phyloP scores from a whole-genome alignment of 1,284 basidiomycete genomes.

The Moniliophthora roreri region DNA sequence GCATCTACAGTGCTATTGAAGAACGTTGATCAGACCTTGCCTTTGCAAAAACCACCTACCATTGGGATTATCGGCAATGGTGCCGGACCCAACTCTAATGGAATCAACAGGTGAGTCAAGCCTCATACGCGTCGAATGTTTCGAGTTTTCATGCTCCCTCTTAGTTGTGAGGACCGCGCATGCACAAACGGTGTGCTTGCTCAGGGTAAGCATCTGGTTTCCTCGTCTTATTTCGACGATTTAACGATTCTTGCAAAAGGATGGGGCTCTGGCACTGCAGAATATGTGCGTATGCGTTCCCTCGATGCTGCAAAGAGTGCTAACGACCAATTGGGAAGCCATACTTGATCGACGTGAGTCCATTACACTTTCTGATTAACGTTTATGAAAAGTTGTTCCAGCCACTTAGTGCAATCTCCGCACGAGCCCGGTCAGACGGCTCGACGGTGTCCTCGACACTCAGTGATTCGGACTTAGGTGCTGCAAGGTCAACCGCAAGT shows the following conservation, averaged over 20 bases:
- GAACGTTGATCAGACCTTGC: conserved; percentile 58
- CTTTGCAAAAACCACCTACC: conserved; percentile 50
- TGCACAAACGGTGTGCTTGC: conserved; percentile 61
- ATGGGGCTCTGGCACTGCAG: conserved; percentile 47
- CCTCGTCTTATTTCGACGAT: background rate
- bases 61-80: conserved; percentile 66
- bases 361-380: background rate
- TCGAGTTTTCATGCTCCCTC: conserved; percentile 17
- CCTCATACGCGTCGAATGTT: background rate
- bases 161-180: conserved; percentile 42
- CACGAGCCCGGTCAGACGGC: conserved; percentile 36
- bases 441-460: conserved; percentile 45
- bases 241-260: conserved; percentile 24
- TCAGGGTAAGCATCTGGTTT: conserved; percentile 53
- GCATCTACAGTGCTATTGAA: conserved; percentile 76
- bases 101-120: conserved; percentile 55
- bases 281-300: conserved; percentile 21
- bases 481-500: conserved; percentile 39
- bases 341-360: conserved; percentile 46
- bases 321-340: conserved; percentile 26
- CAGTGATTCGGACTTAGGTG: conserved; percentile 51
- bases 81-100: conserved; percentile 54
- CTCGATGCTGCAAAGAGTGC: too few species aligned
- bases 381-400: conserved; percentile 27
- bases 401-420: conserved; percentile 44